Conservation (phyloP, 164 flowering plant genomes). For the Brasenia schreberi region DNA sequence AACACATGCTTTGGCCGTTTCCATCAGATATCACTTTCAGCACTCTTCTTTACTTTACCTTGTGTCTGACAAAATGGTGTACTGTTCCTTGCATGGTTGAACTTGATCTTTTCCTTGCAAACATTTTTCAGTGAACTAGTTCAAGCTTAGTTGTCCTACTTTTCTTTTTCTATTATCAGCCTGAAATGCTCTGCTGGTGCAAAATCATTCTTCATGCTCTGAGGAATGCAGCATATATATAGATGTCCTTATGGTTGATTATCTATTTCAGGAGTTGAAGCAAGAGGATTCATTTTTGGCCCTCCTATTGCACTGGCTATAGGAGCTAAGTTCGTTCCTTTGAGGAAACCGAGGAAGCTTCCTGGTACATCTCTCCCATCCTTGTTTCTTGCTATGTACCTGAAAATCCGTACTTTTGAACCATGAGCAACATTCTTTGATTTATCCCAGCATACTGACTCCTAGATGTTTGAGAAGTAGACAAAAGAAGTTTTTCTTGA, state of each 20-base stretch:
- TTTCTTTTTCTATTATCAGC: not conserved
- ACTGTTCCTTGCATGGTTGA: not conserved
- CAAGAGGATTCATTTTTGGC: slow-evolving; percentile 95
- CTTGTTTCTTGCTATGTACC: not conserved
- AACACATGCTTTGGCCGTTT: too few relatives aligned
- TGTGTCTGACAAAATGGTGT: not conserved
- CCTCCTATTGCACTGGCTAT: slow-evolving; percentile 98
- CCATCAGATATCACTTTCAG: too few relatives aligned
- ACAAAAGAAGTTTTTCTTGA: too few relatives aligned
- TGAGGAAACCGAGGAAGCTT: slow-evolving; percentile 90
- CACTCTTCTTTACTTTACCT: not conserved
- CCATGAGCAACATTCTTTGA: too few relatives aligned
- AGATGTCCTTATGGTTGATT: not conserved
- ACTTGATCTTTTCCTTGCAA: not conserved
- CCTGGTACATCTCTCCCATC: slow-evolving; percentile 46
- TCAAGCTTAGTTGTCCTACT: not conserved
- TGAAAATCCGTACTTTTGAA: not conserved
- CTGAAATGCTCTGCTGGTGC: not conserved
- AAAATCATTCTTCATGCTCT: not conserved
- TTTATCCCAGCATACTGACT: too few relatives aligned
- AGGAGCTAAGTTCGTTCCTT: slow-evolving; percentile 93
- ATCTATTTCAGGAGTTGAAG: slow-evolving; percentile 69
- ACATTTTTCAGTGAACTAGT: not conserved
- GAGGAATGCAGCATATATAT: not conserved
- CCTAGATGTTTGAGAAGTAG: too few relatives aligned